These are phyloP conservation scores for Leccinum solheimii DNA, from an alignment of 1,284 basidiomycete genomes.

Conservation along the genomic window DNA sequence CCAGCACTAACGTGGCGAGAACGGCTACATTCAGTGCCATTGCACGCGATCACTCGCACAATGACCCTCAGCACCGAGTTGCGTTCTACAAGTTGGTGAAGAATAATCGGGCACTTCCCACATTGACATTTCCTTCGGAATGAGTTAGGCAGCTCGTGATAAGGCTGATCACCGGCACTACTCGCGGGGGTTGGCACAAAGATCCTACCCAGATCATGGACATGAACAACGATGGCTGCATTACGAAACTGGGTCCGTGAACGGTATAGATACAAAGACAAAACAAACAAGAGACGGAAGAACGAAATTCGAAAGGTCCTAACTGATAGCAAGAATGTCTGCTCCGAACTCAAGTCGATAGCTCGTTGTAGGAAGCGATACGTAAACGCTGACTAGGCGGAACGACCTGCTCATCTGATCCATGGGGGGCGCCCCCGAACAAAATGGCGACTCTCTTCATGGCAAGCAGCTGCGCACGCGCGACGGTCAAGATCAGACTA, in stretches of 20 bases:
- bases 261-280: not conserved
- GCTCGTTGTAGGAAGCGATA: constrained; percentile 47
- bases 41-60: no score
- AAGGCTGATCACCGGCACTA: not conserved
- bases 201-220: not conserved
- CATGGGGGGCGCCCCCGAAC: constrained; percentile 64
- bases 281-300: not conserved
- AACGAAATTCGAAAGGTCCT: constrained; percentile 1
- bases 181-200: not conserved
- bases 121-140: no score
- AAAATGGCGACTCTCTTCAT: constrained; percentile 89
- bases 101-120: no score
- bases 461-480: constrained; percentile 55
- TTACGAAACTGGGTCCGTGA: not conserved
- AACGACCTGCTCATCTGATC: constrained; percentile 55
- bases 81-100: no score
- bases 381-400: constrained; percentile 64
- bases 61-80: no score
- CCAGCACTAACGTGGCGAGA: no score
- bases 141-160: no score
- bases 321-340: not conserved
- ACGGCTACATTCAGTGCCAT: no score
- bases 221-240: no score
- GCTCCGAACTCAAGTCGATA: not conserved
- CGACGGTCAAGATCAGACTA: constrained; percentile 15